Base-by-base conservation (phyloP, 176 grass and related monocot species). In the Oryza coarctata region DNA sequence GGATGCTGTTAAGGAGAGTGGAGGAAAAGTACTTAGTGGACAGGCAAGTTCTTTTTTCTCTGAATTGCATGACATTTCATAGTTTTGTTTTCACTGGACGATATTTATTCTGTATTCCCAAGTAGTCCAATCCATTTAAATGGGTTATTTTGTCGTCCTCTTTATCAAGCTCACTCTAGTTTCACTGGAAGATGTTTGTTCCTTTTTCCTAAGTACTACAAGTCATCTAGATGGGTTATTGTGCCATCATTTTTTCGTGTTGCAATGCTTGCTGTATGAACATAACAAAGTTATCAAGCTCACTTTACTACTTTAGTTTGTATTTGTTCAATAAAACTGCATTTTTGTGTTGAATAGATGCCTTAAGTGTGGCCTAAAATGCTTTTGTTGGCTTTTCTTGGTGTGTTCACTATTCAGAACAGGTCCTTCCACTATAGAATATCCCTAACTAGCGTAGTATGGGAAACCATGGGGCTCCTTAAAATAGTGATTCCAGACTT, bases 1-100 rank as follows among this genome's bases (percentile, higher is more conserved):
- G 63, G 90, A 91, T 55, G 93, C 92, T 93, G 89, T 98, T 63
- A 84, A 98, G 68, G 93, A 85, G 44, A 89, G 80, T 76, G 87
- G 82, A 0, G 87, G 91, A 11, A 75, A 76, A 60, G 71, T 89
- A 84, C 41, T 98, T 44, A 98, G 87, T 75, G 96, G 96, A 12
- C 86, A 92, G 92, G 94, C 78, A 94, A 89, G 87, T 82, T 14
- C 68, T 89, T 68, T 55, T 52, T 28, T 77, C 41, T 77, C 41
- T 78, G 27, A 78, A 41, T 85, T 83, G 36, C 9, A 28, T 64
- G 34, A 7, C 2, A 34, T 20, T 84, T 62, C 12, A 68, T 30
- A 20, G 33, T 44, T 86, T 55, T 39, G 9, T 65, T 49, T 72
- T 64, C 38, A 77, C 28, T 26, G 68, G 28, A 78, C 49, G 38